Evolutionary conservation across 192 early-diverging fungal species (phyloP).

Genomic region (Coemansia erecta): DNA sequence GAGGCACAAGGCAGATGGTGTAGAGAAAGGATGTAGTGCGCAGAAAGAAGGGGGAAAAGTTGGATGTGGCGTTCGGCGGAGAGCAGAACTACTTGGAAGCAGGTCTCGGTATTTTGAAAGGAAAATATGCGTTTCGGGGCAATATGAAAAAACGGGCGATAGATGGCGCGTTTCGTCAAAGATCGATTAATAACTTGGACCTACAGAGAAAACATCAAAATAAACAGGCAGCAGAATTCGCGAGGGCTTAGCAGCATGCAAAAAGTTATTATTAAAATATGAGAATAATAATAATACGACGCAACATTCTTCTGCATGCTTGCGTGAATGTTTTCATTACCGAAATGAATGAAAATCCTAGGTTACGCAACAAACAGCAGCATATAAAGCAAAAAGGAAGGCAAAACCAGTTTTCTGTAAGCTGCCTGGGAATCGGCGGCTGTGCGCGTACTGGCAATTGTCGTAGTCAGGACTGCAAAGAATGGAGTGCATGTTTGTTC

Average conservation of each 20-base stretch:
- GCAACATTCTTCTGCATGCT: background rate
- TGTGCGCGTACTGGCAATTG: slow-evolving; percentile 12
- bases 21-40: slow-evolving; percentile 5
- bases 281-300: background rate
- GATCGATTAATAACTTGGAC: slow-evolving; percentile 9
- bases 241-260: slow-evolving; percentile 6
- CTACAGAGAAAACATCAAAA: background rate
- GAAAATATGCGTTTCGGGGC: slow-evolving; percentile 2
- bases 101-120: slow-evolving; percentile 1
- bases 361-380: slow-evolving; percentile 24
- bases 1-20: background rate
- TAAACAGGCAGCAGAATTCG: background rate
- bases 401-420: background rate
- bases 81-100: slow-evolving; percentile 10
- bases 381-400: background rate
- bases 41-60: background rate
- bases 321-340: slow-evolving; percentile 40
- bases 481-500: background rate
- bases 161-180: background rate
- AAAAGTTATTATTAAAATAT: slow-evolving; percentile 2
- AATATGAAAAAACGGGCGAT: background rate
- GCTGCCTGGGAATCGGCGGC: slow-evolving; percentile 6
- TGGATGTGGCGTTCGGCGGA: slow-evolving; percentile 6
- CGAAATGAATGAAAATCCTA: slow-evolving; percentile 38
- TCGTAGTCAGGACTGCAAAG: background rate